Percentiles rank a stretch among this genome's conserved stretches.
phyloP scores from a whole-genome alignment of 768 basidiomycete genomes.

The Mycena galericulata region DNA sequence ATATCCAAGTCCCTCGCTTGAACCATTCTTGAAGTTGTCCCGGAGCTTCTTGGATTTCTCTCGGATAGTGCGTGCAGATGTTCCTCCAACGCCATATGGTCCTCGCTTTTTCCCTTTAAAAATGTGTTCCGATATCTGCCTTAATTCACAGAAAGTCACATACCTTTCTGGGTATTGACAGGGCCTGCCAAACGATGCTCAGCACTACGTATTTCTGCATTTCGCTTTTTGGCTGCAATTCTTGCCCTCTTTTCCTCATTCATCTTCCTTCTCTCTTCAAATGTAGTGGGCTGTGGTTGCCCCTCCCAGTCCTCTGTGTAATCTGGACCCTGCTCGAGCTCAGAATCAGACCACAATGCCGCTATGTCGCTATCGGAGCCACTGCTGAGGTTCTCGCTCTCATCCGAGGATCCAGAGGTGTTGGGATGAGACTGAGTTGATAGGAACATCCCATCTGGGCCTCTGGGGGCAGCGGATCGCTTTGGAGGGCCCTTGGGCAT shows the following conservation, averaged over 20 bases:
- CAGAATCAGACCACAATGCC: constrained; percentile 5
- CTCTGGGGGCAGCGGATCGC: not conserved
- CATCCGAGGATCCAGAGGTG: constrained; percentile 4
- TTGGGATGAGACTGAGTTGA: constrained; percentile 7
- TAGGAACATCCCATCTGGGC: not conserved
- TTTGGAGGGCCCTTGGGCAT: constrained; percentile 1
- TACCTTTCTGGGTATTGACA: too few relatives aligned
- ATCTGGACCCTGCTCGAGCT: not conserved
- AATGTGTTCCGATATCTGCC: too few relatives aligned
- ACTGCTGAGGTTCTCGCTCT: constrained; percentile 3
- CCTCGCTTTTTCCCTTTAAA: too few relatives aligned
- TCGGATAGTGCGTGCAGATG: too few relatives aligned
- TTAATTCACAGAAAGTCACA: too few relatives aligned
- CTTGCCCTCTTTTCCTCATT: constrained; percentile 1
- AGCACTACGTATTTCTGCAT: too few relatives aligned
- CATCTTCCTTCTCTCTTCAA: constrained; percentile 11
- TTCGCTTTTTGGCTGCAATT: too few relatives aligned
- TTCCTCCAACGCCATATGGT: too few relatives aligned
- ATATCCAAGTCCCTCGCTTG: too few relatives aligned
- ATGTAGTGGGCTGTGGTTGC: constrained; percentile 9
- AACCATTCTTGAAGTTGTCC: too few relatives aligned
- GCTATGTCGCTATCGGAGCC: not conserved
- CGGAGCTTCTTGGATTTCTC: too few relatives aligned
- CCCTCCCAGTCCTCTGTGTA: constrained; percentile 8
- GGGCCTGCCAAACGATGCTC: too few relatives aligned